Percentiles rank a stretch among this genome's conserved stretches.
Conservation (phyloP, 148 eudicot species). For the Persicaria tinctoria region DNA sequence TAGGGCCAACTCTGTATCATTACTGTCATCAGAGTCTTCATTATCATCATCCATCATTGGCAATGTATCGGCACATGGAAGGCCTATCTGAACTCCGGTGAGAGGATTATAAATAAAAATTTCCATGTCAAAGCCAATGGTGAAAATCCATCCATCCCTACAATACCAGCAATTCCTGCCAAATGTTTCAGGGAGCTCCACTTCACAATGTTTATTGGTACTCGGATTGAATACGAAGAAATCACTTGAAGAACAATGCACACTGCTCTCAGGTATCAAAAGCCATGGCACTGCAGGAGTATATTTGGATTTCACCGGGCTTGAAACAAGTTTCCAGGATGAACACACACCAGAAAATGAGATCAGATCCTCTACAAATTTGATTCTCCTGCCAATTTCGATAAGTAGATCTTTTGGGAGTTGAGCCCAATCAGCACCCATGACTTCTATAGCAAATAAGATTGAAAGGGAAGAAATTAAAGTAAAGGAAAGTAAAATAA, state of each 20-base stretch:
- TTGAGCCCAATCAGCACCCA: not conserved
- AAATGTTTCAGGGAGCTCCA: not conserved
- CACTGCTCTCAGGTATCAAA: conserved; percentile 1
- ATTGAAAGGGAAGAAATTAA: not conserved
- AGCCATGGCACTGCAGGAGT: not conserved
- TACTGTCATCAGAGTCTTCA: not conserved
- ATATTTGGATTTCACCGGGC: not conserved
- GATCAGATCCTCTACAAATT: not conserved
- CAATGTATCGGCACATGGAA: not conserved
- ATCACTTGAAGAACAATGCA: not conserved
- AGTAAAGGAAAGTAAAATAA: not conserved
- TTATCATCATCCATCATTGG: not conserved
- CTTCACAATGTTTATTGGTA: not conserved
- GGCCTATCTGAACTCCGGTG: not conserved
- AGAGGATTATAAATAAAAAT: not conserved
- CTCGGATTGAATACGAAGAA: not conserved
- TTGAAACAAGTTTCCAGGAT: not conserved
- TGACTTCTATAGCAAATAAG: not conserved
- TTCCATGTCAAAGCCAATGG: not conserved
- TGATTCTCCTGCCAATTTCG: not conserved
- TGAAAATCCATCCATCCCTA: not conserved
- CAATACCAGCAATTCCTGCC: not conserved
- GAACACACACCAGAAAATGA: not conserved
- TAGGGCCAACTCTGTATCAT: not conserved
- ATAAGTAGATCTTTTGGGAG: not conserved